Evolutionary conservation across 495 filamentous ascomycete genomes (phyloP), one percentile per base, ranked within the genome.

Genomic region (Cenococcum geophilum): DNA sequence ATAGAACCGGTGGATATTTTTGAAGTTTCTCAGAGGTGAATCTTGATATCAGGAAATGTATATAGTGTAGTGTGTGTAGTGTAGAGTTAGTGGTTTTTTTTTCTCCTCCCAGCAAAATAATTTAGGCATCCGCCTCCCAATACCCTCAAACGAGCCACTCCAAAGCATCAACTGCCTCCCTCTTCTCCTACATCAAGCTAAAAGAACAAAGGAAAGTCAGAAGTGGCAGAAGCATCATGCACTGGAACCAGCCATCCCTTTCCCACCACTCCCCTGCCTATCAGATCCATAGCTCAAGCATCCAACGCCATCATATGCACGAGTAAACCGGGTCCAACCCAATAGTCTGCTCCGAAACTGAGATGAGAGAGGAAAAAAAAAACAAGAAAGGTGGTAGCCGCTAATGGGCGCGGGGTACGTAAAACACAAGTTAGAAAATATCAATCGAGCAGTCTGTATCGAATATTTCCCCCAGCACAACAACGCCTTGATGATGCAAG

Each of bases 51-150:
- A 49, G 22, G 22, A 22, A 22, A 49, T 18, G 22, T 49, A 49
- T 49, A 22, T 49, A 22, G 22, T 49, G 45, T 49, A 49, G 45
- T 49, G 27, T 32, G 27, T 32, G 1, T 49, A 49, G 45, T 49
- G 45, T 18, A 49, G 45, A 49, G 14, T 49, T 22, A 49, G 22
- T 49, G 8, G 9, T n/a, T 5, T 22, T 49, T 49, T 49, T 49
- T 49, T 14, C 16, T 49, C 45, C 45, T 14, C 18, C 22, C 45
- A 49, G 5, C 16, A 32, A 32, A 32, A 6, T 32, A 32, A 6
- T 32, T 32, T 6, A 32, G 27, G 27, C 27, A 32, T 32, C 27
- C 6, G 27, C 27, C 27, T 2, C 27, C 27, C 27, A 32, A 32
- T 6, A 32, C 27, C 27, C 27, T 32, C 27, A 32, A 6, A 32